Evolutionary conservation across 1,139 yeast species (phyloP).

Genomic region (Saccharomyces hybrid): DNA sequence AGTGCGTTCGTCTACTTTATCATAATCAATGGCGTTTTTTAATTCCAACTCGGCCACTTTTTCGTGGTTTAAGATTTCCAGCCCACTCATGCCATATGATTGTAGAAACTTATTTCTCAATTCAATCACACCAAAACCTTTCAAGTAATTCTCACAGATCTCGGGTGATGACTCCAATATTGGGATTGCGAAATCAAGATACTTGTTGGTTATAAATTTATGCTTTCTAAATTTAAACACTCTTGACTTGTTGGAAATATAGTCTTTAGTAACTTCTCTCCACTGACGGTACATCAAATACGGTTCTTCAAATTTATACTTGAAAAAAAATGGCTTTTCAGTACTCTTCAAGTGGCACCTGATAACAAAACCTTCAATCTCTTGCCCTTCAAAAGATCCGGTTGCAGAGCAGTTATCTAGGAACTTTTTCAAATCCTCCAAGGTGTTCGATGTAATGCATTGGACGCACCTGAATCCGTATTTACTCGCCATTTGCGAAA

Average conservation of each 20-base stretch:
- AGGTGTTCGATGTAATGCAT: constrained; percentile 36
- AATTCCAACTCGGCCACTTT: constrained; percentile 31
- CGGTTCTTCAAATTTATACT: constrained; percentile 93
- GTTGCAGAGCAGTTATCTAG: constrained; percentile 52
- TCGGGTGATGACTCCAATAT: constrained; percentile 42
- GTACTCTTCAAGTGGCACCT: constrained; percentile 40
- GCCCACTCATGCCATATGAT: constrained; percentile 40
- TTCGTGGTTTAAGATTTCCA: constrained; percentile 38
- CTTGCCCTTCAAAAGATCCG: constrained; percentile 65
- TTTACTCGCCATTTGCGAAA: constrained; percentile 49
- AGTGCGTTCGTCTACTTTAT: constrained; percentile 31
- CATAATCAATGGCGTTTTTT: constrained; percentile 26
- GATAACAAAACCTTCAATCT: constrained; percentile 90
- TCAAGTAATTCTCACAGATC: constrained; percentile 39
- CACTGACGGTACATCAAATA: constrained; percentile 84
- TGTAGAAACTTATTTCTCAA: constrained; percentile 55
- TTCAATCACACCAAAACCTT: constrained; percentile 68
- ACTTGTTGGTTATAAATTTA: constrained; percentile 53
- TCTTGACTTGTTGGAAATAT: constrained; percentile 41
- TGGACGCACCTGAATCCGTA: constrained; percentile 67
- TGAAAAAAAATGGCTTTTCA: constrained; percentile 58
- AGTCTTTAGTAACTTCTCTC: constrained; percentile 73
- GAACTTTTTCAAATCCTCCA: constrained; percentile 42
- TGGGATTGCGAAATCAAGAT: constrained; percentile 58
- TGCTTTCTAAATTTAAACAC: constrained; percentile 45